These are phyloP conservation scores for Acacia concinna DNA, from an alignment of 331 rosid species.

Conservation along the genomic window DNA sequence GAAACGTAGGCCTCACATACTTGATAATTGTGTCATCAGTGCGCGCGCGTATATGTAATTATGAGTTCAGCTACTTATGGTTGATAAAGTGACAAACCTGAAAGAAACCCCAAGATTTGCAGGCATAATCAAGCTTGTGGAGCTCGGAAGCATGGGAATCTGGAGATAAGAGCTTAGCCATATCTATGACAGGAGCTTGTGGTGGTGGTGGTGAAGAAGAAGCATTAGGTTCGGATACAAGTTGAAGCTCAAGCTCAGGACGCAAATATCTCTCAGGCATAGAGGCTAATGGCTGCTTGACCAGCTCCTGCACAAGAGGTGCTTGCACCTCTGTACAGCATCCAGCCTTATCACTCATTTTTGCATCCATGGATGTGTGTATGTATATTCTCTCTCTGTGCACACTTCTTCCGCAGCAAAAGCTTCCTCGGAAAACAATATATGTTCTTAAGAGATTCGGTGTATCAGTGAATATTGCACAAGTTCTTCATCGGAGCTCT, in stretches of 20 bases:
- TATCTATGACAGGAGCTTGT: constrained; percentile 35
- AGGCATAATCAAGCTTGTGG: constrained; percentile 29
- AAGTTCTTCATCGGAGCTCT: not conserved
- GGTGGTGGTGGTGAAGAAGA: constrained; percentile 6
- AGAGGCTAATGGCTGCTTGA: constrained; percentile 1
- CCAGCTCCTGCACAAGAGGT: constrained; percentile 38
- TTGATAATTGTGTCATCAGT: no score
- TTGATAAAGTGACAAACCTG: constrained; percentile 25
- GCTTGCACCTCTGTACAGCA: constrained; percentile 16
- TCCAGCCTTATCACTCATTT: not conserved
- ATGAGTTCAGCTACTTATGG: not conserved
- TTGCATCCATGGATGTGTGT: not conserved
- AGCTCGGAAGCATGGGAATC: constrained; percentile 27
- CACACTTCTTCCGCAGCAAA: not conserved
- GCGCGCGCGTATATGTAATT: not conserved
- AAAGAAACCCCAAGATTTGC: constrained; percentile 42
- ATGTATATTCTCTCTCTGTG: not conserved
- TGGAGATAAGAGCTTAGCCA: constrained; percentile 28
- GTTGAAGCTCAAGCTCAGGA: constrained; percentile 24
- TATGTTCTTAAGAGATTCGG: not conserved
- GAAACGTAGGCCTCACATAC: not conserved
- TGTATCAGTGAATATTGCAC: not conserved
- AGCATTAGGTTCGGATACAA: not conserved
- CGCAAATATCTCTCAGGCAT: constrained; percentile 44
- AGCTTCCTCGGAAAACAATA: not conserved